Evolutionary conservation across 1,284 basidiomycete species (phyloP), one percentile per base, ranked within the genome.

Genomic region (Boletus mariae): DNA sequence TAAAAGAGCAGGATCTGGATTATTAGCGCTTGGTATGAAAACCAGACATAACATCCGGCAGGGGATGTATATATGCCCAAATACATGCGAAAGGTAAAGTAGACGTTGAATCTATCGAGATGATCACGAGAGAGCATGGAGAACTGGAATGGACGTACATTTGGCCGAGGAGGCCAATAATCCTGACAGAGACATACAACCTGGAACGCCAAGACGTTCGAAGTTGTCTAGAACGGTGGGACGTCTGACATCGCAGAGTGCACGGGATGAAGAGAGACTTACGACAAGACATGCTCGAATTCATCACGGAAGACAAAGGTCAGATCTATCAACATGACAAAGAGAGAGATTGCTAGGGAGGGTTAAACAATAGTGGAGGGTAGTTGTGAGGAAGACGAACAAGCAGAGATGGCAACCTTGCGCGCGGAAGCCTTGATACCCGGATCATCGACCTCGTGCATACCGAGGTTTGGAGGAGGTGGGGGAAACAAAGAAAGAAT

Each of bases 211-310:
- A 54, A 26, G 51, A 53, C 11, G 9, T 15, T 10, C 55, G 45
- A 7, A 60, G 11, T 25, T 48, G 50, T 25, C 64, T 64, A 41
- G 9, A 44, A 34, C 13, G 1, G 1, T 5, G 23, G 25, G 26
- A 23, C 3, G 15, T 51, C 13, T 20, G 34, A n/a, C 15, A 40
- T 28, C 5, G n/a, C 1, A 42, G 13, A 26, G 41, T 9, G 11
- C 10, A 40, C 0, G 20, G 5, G 38, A 40, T 20, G 9, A 20
- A 23, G 38, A 10, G 10, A 15, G 0, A 56, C 62, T 57, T 29
- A 63, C 62, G 53, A 47, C 60, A 60, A 64, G 28, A 66, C 23
- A 17, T 35, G 26, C 35, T 55, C 60, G 37, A 45, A 10, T 40
- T 64, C 63, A 5, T 62, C 58, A 5, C 49, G 57, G 10, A 66